These are phyloP conservation scores for Mortierella sp. DNA, from an alignment of 371 early-diverging fungal species.

Conservation along the genomic window DNA sequence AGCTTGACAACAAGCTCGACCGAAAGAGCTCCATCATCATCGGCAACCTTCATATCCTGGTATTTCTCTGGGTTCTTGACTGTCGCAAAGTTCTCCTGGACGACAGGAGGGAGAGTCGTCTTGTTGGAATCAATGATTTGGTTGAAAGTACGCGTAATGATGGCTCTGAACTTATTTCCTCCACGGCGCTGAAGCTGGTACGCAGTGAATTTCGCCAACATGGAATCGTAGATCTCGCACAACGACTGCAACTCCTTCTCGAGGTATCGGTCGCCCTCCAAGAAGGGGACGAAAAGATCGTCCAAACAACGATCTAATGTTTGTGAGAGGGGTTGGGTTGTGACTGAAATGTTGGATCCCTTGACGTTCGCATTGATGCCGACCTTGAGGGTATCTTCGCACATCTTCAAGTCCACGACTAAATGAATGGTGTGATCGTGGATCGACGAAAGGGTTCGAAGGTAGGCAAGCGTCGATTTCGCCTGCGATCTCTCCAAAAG, in stretches of 20 bases:
- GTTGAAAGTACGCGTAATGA: conserved; percentile 78
- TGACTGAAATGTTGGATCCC: conserved; percentile 62
- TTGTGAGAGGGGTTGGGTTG: conserved; percentile 63
- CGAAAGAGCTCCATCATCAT: conserved; percentile 74
- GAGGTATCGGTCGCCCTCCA: conserved; percentile 90
- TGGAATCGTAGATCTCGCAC: conserved; percentile 71
- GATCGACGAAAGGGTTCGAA: conserved; percentile 81
- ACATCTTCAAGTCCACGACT: conserved; percentile 78
- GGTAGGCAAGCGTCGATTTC: conserved; percentile 81
- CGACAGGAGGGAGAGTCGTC: conserved; percentile 57
- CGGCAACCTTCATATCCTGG: conserved; percentile 53
- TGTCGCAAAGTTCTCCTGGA: conserved; percentile 55
- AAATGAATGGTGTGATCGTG: conserved; percentile 84
- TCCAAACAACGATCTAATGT: conserved; percentile 91
- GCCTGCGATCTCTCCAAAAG: conserved; percentile 79
- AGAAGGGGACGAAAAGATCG: conserved; percentile 95
- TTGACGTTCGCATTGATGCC: conserved; percentile 55
- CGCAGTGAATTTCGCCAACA: conserved; percentile 58
- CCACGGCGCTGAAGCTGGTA: conserved; percentile 70
- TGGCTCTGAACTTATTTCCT: conserved; percentile 72
- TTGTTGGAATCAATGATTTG: conserved; percentile 73
- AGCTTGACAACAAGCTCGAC: conserved; percentile 72
- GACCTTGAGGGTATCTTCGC: conserved; percentile 57
- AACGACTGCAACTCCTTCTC: conserved; percentile 79
- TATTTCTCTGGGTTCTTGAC: conserved; percentile 58